Conservation (phyloP, 805 yeast species). For the Lachancea cidri region DNA sequence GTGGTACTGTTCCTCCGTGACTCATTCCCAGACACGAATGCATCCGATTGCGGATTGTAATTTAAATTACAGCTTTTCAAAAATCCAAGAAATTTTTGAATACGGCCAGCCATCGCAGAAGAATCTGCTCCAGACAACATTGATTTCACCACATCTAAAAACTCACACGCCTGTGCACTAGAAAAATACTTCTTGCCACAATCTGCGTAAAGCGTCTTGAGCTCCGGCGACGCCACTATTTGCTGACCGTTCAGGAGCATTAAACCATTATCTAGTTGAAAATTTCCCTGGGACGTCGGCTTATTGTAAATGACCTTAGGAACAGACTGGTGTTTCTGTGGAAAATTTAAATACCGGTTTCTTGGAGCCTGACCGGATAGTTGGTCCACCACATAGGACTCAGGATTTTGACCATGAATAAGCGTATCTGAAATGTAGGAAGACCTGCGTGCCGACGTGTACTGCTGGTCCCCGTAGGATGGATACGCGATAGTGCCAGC, state of each 20-base stretch:
- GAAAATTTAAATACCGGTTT: conserved; percentile 4
- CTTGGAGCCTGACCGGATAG: conserved; percentile 2
- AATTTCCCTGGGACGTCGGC: conserved; percentile 7
- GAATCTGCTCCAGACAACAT: conserved; percentile 17
- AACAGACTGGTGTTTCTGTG: conserved; percentile 6
- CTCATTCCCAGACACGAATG: conserved; percentile 26
- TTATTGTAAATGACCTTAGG: conserved; percentile 3
- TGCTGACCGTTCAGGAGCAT: conserved; percentile 48
- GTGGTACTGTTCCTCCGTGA: conserved; percentile 15
- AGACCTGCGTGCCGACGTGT: conserved; percentile 60
- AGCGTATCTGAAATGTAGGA: conserved; percentile 66
- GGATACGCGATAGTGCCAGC: conserved; percentile 9
- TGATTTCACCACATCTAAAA: conserved; percentile 35
- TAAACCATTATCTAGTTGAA: conserved; percentile 54
- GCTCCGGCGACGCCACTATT: conserved; percentile 55
- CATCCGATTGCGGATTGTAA: conserved; percentile 35
- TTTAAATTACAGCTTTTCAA: conserved; percentile 43
- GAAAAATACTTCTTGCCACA: conserved; percentile 53
- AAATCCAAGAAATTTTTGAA: conserved; percentile 33
- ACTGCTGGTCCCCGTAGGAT: conserved; percentile 7
- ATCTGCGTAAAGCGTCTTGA: conserved; percentile 43
- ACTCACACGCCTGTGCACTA: conserved; percentile 35
- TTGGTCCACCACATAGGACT: conserved; percentile 7
- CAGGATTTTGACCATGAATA: conserved; percentile 30
- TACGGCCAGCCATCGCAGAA: conserved; percentile 10